phyloP scores from a whole-genome alignment of 768 basidiomycete species.

The Amanita brunnescens region DNA sequence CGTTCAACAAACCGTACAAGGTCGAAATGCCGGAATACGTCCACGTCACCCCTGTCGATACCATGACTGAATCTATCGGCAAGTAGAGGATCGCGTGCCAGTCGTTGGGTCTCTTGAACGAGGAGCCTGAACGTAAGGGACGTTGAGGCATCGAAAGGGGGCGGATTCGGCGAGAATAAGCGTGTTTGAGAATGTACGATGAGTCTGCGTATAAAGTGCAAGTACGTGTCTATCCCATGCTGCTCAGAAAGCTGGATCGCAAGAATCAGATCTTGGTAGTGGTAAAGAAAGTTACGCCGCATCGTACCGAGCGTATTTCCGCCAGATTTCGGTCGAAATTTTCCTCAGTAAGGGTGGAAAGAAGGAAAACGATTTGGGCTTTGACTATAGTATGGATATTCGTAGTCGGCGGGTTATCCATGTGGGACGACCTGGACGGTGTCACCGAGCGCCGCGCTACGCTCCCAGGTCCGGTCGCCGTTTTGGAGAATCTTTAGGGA shows the following conservation, averaged over 20 bases:
- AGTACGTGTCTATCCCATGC: constrained; percentile 94
- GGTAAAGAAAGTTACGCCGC: neutral
- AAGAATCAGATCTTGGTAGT: constrained; percentile 10
- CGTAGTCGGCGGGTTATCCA: constrained; percentile 79
- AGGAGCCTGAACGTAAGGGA: constrained; percentile 78
- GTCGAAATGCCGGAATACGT: constrained; percentile 77
- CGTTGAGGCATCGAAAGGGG: constrained; percentile 66
- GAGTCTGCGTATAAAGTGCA: constrained; percentile 95
- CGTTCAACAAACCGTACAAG: constrained; percentile 77
- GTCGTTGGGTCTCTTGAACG: constrained; percentile 80
- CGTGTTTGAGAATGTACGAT: constrained; percentile 81
- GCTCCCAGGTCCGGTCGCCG: constrained; percentile 65
- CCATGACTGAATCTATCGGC: constrained; percentile 88
- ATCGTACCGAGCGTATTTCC: constrained; percentile 89
- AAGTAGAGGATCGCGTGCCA: constrained; percentile 84
- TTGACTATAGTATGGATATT: constrained; percentile 91
- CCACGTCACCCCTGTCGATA: constrained; percentile 81
- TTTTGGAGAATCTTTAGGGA: constrained; percentile 43
- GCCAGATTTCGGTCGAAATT: constrained; percentile 91
- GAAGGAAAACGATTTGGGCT: constrained; percentile 95
- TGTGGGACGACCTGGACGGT: constrained; percentile 75
- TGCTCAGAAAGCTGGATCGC: constrained; percentile 80
- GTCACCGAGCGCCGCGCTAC: constrained; percentile 65
- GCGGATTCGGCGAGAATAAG: constrained; percentile 48
- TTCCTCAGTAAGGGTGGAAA: constrained; percentile 94